A percentile compares a stretch with the other conserved stretches of the same genome.
These are phyloP conservation scores for Cystofilobasidium ferigula DNA, from an alignment of 768 basidiomycete species.

Conservation along the genomic window DNA sequence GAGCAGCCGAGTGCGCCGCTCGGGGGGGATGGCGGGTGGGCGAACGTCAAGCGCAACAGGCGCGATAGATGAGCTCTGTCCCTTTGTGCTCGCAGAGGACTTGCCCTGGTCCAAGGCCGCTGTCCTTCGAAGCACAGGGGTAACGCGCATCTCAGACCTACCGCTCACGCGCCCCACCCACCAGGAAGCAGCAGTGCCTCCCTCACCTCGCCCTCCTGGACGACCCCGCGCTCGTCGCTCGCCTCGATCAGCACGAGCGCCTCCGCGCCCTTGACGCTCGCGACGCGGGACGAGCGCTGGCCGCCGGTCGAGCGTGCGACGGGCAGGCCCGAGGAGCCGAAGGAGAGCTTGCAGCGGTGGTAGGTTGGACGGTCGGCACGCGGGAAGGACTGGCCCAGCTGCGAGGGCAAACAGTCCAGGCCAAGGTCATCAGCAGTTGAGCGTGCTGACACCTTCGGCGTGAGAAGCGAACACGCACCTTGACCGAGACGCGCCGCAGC, in stretches of 20 bases:
- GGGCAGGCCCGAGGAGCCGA: conserved; percentile 43
- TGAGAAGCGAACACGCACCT: conserved; percentile 6
- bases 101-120: not conserved
- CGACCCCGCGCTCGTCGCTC: not conserved
- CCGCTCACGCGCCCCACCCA: conserved; percentile 4
- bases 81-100: not conserved
- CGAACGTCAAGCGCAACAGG: not conserved
- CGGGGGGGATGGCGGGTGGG: conserved; percentile 14
- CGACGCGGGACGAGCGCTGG: conserved; percentile 70
- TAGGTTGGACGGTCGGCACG: conserved; percentile 70
- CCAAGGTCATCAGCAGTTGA: not conserved
- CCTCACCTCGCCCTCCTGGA: conserved; percentile 10
- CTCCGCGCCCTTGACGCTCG: conserved; percentile 70
- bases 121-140: no score
- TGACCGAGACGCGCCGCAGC: conserved; percentile 30
- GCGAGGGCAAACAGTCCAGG: not conserved
- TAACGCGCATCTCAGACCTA: not conserved
- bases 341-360: conserved; percentile 58
- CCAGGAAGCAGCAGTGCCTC: conserved; percentile 21
- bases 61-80: not conserved
- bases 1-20: conserved; percentile 25
- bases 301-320: conserved; percentile 72
- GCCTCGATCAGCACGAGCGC: conserved; percentile 46
- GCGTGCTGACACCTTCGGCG: not conserved
- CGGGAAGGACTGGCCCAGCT: conserved; percentile 42